Conservation (phyloP, 1,139 yeast species). For the Scheffersomyces illinoinensis region DNA sequence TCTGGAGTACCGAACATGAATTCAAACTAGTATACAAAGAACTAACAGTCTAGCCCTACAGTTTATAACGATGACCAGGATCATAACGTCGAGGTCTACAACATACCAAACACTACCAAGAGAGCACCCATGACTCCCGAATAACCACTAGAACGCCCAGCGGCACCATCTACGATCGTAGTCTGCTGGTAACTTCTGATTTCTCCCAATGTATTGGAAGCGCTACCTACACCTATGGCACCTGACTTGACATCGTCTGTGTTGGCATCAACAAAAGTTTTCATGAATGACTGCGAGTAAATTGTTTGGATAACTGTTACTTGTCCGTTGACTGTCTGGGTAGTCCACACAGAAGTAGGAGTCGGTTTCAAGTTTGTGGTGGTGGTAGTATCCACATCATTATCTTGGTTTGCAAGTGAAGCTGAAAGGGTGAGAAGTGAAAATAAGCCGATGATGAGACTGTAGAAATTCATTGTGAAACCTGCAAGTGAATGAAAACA, state of each 20-base stretch:
- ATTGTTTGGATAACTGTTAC: constrained; percentile 26
- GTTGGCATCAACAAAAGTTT: constrained; percentile 22
- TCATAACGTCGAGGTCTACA: background rate
- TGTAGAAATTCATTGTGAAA: background rate
- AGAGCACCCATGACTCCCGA: constrained; percentile 15
- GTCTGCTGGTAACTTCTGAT: constrained; percentile 32
- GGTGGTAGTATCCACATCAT: constrained; percentile 15
- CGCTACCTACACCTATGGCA: constrained; percentile 37
- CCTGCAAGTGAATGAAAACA: background rate
- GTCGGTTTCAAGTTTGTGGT: constrained; percentile 7
- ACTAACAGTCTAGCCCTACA: background rate
- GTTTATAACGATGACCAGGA: background rate
- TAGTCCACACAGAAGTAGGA: constrained; percentile 33
- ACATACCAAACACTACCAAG: constrained; percentile 6
- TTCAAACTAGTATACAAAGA: background rate
- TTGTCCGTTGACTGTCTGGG: constrained; percentile 35
- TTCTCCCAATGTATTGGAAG: constrained; percentile 35
- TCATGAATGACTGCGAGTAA: constrained; percentile 35
- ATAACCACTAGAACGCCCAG: constrained; percentile 8
- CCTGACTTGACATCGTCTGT: constrained; percentile 27
- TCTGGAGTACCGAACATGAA: background rate
- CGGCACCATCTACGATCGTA: constrained; percentile 20
- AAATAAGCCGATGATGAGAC: background rate
- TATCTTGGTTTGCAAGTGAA: constrained; percentile 27
- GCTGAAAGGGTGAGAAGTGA: constrained; percentile 3